phyloP scores from a whole-genome alignment of 2,329 filamentous ascomycete species.

The Claviceps maximensis region DNA sequence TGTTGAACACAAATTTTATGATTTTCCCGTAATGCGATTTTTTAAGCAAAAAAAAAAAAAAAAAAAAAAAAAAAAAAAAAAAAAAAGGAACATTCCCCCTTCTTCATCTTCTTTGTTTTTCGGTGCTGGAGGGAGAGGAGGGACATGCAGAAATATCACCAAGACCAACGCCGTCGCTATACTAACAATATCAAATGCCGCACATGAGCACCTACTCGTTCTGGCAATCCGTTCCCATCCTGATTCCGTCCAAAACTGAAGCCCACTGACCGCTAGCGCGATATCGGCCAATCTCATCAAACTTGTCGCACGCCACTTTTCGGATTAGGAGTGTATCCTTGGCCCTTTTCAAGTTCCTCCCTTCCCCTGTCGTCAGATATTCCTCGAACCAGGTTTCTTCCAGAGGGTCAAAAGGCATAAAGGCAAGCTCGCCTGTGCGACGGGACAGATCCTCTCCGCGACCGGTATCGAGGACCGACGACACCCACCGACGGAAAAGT shows the following conservation, averaged over 20 bases:
- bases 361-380: constrained; percentile 50
- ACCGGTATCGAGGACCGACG: constrained; percentile 37
- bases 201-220: constrained; percentile 9
- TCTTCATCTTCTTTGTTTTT: no score
- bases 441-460: constrained; percentile 30
- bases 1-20: not conserved
- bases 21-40: not conserved
- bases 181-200: not conserved
- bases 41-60: no score
- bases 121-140: no score
- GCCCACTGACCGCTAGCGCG: constrained; percentile 33
- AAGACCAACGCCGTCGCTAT: not conserved
- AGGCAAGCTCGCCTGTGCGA: constrained; percentile 55
- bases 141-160: no score
- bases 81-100: no score
- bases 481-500: constrained; percentile 55
- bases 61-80: no score
- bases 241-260: constrained; percentile 37
- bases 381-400: constrained; percentile 68
- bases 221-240: constrained; percentile 27
- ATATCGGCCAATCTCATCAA: constrained; percentile 33
- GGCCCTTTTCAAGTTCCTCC: constrained; percentile 48
- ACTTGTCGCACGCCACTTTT: constrained; percentile 52
- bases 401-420: constrained; percentile 53
- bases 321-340: constrained; percentile 66